phyloP scores from a whole-genome alignment of 495 filamentous ascomycete genomes.

The Penicillium alfredii region DNA sequence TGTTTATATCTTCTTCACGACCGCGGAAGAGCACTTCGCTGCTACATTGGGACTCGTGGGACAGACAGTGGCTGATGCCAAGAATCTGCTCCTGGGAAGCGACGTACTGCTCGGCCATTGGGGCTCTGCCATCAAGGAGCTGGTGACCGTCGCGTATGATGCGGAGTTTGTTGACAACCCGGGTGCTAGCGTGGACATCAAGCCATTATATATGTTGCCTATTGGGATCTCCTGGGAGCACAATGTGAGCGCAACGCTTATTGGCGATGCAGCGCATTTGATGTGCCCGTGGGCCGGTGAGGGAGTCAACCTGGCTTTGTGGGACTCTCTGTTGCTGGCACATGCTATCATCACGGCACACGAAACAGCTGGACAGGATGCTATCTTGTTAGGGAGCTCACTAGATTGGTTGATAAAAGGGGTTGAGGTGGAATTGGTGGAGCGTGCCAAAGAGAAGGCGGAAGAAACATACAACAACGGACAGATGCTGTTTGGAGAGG shows the following conservation, averaged over 20 bases:
- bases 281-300: slow-evolving; percentile 57
- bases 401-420: slow-evolving; percentile 22
- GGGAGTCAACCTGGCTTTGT: slow-evolving; percentile 54
- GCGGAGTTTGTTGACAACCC: slow-evolving; percentile 23
- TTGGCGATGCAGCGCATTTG: slow-evolving; percentile 59
- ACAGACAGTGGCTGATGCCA: slow-evolving; percentile 17
- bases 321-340: slow-evolving; percentile 50
- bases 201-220: slow-evolving; percentile 47
- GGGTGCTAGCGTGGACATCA: slow-evolving; percentile 15
- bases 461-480: slow-evolving; percentile 21
- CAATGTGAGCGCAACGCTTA: slow-evolving; percentile 40
- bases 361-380: slow-evolving; percentile 1
- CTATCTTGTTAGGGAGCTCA: slow-evolving; percentile 9
- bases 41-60: slow-evolving; percentile 20
- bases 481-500: slow-evolving; percentile 22
- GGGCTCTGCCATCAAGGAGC: slow-evolving; percentile 28
- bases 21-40: slow-evolving; percentile 24
- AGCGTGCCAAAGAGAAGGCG: slow-evolving; percentile 23
- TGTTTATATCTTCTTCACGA: slow-evolving; percentile 33
- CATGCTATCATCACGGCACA: slow-evolving; percentile 26
- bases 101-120: slow-evolving; percentile 29
- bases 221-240: slow-evolving; percentile 45
- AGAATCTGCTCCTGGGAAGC: slow-evolving; percentile 25
- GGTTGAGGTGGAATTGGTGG: slow-evolving; percentile 35
- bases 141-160: slow-evolving; percentile 35